phyloP scores from a whole-genome alignment of 2,329 filamentous ascomycete genomes.

The Zymoseptoria brevis region DNA sequence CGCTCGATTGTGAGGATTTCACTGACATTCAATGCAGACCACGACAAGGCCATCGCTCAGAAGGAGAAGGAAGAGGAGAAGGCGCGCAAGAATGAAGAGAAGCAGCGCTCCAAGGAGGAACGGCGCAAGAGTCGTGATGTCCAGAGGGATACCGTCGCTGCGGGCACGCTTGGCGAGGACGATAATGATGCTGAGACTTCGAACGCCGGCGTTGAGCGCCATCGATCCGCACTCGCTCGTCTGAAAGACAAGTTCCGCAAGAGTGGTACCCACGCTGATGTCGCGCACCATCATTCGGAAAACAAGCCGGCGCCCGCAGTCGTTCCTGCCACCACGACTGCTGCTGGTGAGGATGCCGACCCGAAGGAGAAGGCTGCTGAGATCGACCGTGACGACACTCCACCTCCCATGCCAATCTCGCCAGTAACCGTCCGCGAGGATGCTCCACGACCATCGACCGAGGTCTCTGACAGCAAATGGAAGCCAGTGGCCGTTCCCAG shows the following conservation, averaged over 20 bases:
- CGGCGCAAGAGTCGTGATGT: conserved; percentile 40
- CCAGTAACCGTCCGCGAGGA: not conserved
- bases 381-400: not conserved
- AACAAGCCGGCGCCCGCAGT: not conserved
- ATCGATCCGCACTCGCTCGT: conserved; percentile 15
- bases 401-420: not conserved
- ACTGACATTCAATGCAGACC: conserved; percentile 33
- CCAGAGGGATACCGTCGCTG: conserved; percentile 19
- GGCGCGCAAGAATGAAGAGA: conserved; percentile 47
- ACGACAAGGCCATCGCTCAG: conserved; percentile 45
- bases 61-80: conserved; percentile 45
- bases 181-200: conserved; percentile 7
- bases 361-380: not conserved
- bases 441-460: not conserved
- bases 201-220: conserved; percentile 9
- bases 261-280: conserved; percentile 8
- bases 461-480: conserved; percentile 1
- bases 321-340: not conserved
- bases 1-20: too few species aligned
- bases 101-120: conserved; percentile 42
- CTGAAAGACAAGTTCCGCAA: conserved; percentile 19
- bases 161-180: conserved; percentile 5
- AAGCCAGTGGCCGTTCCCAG: conserved; percentile 1
- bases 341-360: not conserved
- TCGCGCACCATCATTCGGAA: not conserved